Conservation (phyloP, 345 rosid species). For the Eutrema yunnanense region DNA sequence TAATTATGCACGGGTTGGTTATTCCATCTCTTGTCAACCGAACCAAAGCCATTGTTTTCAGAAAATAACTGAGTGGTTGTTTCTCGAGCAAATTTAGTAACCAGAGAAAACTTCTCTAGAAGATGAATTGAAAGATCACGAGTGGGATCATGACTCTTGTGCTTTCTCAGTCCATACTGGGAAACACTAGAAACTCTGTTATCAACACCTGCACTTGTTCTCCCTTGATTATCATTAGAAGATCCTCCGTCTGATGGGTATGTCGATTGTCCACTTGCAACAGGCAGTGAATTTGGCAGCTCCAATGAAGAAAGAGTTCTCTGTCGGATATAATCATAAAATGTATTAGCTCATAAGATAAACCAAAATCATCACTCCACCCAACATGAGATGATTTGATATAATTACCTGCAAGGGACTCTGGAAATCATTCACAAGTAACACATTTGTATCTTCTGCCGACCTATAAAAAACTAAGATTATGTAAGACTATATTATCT, state of each 20-base stretch:
- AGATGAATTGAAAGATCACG: conserved; percentile 87
- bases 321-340: conserved; percentile 38
- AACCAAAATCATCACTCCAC: not conserved
- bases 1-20: conserved; percentile 36
- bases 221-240: conserved; percentile 40
- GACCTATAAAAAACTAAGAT: conserved; percentile 50
- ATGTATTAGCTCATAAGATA: conserved; percentile 13
- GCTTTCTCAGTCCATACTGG: conserved; percentile 51
- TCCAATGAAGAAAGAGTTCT: conserved; percentile 86
- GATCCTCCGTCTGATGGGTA: conserved; percentile 41
- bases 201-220: conserved; percentile 30
- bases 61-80: conserved; percentile 84
- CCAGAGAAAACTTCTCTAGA: conserved; percentile 88
- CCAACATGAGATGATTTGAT: not conserved
- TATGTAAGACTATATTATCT: conserved; percentile 1
- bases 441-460: conserved; percentile 81
- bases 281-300: conserved; percentile 73
- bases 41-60: conserved; percentile 60
- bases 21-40: conserved; percentile 48
- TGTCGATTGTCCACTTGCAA: conserved; percentile 49
- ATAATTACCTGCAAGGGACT: conserved; percentile 77
- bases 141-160: conserved; percentile 75
- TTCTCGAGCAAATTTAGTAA: conserved; percentile 90
- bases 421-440: conserved; percentile 82
- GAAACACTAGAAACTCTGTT: conserved; percentile 36